Evolutionary conservation across 768 basidiomycete genomes (phyloP).

Genomic region (Boletellus sp.): DNA sequence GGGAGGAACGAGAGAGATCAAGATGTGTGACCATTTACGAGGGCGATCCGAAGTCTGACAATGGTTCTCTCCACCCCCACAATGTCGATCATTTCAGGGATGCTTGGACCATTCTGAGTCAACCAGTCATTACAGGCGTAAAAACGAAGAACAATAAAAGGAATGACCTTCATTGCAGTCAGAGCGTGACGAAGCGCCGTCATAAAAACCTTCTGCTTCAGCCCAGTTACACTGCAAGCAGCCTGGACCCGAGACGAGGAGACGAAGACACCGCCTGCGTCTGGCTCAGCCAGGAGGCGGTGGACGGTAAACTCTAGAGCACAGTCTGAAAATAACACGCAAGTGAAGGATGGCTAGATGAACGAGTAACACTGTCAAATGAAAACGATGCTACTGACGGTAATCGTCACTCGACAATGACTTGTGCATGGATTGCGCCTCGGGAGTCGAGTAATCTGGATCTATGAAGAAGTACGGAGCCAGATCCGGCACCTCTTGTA

Average conservation of each 20-base stretch:
- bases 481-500: conserved; percentile 65
- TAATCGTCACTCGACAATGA: conserved; percentile 41
- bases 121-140: neutral
- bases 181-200: conserved; percentile 71
- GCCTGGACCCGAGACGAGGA: conserved; percentile 41
- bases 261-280: conserved; percentile 10
- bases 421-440: conserved; percentile 52
- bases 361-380: neutral
- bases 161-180: conserved; percentile 77
- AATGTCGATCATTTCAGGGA: conserved; percentile 38
- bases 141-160: neutral
- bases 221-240: conserved; percentile 37
- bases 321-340: neutral
- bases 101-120: conserved; percentile 40
- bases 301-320: conserved; percentile 5
- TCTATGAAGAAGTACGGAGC: conserved; percentile 78
- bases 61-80: conserved; percentile 32
- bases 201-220: conserved; percentile 59
- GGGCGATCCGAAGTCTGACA: conserved; percentile 16
- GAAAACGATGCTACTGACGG: conserved; percentile 33
- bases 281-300: conserved; percentile 1
- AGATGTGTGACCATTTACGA: neutral
- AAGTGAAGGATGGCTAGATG: neutral
- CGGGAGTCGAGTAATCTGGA: conserved; percentile 53
- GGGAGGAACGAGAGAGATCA: neutral